phyloP scores from a whole-genome alignment of 495 filamentous ascomycete genomes.

The Echria macrotheca region DNA sequence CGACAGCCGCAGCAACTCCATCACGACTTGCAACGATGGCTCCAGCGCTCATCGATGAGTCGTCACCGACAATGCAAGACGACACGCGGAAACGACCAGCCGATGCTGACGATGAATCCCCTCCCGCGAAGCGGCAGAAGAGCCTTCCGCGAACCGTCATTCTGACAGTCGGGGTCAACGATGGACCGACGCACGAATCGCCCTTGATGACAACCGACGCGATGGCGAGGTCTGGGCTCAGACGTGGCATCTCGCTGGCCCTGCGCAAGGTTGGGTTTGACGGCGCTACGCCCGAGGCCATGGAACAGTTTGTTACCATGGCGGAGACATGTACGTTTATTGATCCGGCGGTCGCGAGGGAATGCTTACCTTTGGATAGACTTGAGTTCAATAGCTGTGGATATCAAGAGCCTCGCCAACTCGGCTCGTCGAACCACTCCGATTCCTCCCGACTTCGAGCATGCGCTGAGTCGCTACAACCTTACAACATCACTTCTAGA shows the following conservation, averaged over 20 bases:
- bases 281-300: constrained; percentile 31
- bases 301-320: constrained; percentile 37
- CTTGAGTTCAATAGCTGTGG: constrained; percentile 23
- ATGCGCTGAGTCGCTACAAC: constrained; percentile 30
- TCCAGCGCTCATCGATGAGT: no score
- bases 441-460: constrained; percentile 38
- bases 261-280: constrained; percentile 41
- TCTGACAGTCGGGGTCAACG: no score
- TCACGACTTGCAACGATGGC: no score
- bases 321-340: constrained; percentile 34
- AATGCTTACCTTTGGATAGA: constrained; percentile 28
- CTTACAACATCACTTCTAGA: constrained; percentile 30
- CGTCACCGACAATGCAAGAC: no score
- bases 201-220: constrained; percentile 18
- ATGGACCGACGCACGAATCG: background rate
- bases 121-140: constrained; percentile 29
- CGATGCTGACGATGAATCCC: constrained; percentile 16
- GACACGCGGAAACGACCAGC: no score
- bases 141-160: constrained; percentile 8
- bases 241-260: constrained; percentile 33
- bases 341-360: background rate
- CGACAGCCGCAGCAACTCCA: no score
- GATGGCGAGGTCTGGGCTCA: constrained; percentile 33
- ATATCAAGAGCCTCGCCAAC: constrained; percentile 29
- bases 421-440: constrained; percentile 32